phyloP scores from a whole-genome alignment of 2,329 filamentous ascomycete genomes.

The Neurospora sp. region DNA sequence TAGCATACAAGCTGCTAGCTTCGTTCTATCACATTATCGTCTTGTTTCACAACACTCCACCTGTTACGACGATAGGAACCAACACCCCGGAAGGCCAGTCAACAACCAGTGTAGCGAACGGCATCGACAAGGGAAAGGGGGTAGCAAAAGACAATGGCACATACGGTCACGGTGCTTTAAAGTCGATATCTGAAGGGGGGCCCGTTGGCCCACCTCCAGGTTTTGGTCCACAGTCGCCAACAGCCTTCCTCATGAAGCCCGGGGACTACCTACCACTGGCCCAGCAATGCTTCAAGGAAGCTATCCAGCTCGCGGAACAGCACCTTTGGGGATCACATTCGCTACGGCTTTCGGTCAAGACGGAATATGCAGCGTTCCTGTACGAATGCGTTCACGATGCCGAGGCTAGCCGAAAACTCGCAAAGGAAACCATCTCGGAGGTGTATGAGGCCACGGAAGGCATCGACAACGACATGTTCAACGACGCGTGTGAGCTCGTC shows the following conservation, averaged over 20 bases:
- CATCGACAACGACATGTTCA: constrained; percentile 92
- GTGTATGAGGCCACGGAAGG: constrained; percentile 87
- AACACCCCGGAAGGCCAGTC: constrained; percentile 32
- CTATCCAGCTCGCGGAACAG: constrained; percentile 60
- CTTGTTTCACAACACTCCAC: constrained; percentile 84
- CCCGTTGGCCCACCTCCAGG: constrained; percentile 48
- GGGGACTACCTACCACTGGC: constrained; percentile 77
- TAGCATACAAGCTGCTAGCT: constrained; percentile 83
- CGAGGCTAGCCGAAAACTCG: constrained; percentile 64
- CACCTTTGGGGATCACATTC: constrained; percentile 83
- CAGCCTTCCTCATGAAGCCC: constrained; percentile 70
- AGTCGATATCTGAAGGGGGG: constrained; percentile 34
- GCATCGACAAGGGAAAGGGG: constrained; percentile 39
- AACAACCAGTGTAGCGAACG: constrained; percentile 22
- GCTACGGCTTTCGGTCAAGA: constrained; percentile 76
- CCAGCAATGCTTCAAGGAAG: constrained; percentile 69
- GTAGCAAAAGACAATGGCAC: constrained; percentile 36
- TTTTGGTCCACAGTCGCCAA: constrained; percentile 39
- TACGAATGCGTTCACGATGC: constrained; percentile 86
- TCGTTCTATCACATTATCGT: constrained; percentile 97
- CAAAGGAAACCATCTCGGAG: constrained; percentile 74
- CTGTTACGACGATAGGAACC: constrained; percentile 53
- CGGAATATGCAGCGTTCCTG: constrained; percentile 86
- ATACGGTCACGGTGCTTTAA: constrained; percentile 15
- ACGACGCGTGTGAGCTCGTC: constrained; percentile 81